Percentiles rank a stretch among this genome's conserved stretches.
Conservation (phyloP, 2,329 filamentous ascomycete genomes). For the Chrysoporthe deuterocubensis region DNA sequence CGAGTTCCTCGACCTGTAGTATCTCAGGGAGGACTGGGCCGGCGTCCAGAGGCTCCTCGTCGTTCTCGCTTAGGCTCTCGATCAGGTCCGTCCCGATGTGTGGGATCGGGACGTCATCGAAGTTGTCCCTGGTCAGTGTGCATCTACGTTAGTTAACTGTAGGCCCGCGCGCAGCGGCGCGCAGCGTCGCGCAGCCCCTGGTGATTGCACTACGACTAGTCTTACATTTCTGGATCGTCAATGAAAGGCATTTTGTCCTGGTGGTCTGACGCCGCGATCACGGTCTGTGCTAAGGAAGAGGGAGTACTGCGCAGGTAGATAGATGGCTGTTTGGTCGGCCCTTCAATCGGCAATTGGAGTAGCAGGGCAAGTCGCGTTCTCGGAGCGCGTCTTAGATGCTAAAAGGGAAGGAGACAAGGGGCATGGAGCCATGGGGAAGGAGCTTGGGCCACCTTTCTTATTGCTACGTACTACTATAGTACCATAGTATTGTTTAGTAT, state of each 20-base stretch:
- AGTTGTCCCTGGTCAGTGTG: constrained; percentile 11
- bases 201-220: background rate
- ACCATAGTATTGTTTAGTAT: too few relatives aligned
- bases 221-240: constrained; percentile 24
- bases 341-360: background rate
- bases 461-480: too few relatives aligned
- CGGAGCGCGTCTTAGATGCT: background rate
- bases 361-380: background rate
- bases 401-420: background rate
- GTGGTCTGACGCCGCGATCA: constrained; percentile 1
- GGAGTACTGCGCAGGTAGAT: background rate
- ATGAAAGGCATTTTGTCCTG: constrained; percentile 25
- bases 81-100: constrained; percentile 24
- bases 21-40: constrained; percentile 20
- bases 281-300: too few relatives aligned
- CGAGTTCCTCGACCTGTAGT: constrained; percentile 13
- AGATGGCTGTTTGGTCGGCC: constrained; percentile 9
- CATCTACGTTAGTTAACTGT: background rate
- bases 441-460: background rate
- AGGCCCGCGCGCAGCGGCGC: background rate
- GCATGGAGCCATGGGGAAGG: background rate
- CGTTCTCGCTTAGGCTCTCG: constrained; percentile 14
- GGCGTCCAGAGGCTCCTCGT: constrained; percentile 19
- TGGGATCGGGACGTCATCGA: constrained; percentile 19
- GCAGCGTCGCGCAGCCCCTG: background rate